Conservation (phyloP, 495 filamentous ascomycete species). For the Aspergillus homomorphus region DNA sequence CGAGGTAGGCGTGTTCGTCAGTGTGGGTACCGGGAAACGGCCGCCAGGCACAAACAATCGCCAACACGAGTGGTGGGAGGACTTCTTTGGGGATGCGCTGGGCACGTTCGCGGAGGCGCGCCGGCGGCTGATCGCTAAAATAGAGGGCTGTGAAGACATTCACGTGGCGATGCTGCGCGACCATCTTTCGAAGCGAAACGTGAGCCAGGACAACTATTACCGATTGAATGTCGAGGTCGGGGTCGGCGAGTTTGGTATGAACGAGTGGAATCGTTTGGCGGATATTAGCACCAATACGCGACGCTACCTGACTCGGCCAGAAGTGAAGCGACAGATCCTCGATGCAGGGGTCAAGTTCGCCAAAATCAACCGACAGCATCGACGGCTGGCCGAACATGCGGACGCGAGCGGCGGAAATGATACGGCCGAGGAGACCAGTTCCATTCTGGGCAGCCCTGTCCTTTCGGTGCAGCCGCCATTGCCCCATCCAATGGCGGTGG, state of each 20-base stretch:
- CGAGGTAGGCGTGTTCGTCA: conserved; percentile 85
- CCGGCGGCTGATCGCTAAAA: conserved; percentile 77
- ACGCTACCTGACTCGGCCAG: conserved; percentile 70
- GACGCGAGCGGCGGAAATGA: conserved; percentile 29
- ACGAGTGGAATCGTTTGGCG: conserved; percentile 89
- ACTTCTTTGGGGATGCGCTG: conserved; percentile 68
- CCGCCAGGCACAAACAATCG: conserved; percentile 66
- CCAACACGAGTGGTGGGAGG: conserved; percentile 85
- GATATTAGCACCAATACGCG: conserved; percentile 92
- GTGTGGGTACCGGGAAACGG: conserved; percentile 87
- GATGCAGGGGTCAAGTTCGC: conserved; percentile 78
- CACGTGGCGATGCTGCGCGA: conserved; percentile 80
- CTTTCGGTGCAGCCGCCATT: conserved; percentile 39
- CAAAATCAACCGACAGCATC: conserved; percentile 71
- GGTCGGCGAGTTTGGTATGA: conserved; percentile 97
- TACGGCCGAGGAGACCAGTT: conserved; percentile 14
- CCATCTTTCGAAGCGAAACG: conserved; percentile 69
- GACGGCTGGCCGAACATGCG: conserved; percentile 37
- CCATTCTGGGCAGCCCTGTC: conserved; percentile 17
- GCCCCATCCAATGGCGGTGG: conserved; percentile 50
- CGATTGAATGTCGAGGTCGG: conserved; percentile 96
- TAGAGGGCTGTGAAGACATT: conserved; percentile 90
- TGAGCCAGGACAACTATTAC: conserved; percentile 90
- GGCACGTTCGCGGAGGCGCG: conserved; percentile 89
- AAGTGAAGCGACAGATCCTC: conserved; percentile 71